These are phyloP conservation scores for Penicillium sp. DNA, from an alignment of 2,329 filamentous ascomycete species.

Conservation along the genomic window DNA sequence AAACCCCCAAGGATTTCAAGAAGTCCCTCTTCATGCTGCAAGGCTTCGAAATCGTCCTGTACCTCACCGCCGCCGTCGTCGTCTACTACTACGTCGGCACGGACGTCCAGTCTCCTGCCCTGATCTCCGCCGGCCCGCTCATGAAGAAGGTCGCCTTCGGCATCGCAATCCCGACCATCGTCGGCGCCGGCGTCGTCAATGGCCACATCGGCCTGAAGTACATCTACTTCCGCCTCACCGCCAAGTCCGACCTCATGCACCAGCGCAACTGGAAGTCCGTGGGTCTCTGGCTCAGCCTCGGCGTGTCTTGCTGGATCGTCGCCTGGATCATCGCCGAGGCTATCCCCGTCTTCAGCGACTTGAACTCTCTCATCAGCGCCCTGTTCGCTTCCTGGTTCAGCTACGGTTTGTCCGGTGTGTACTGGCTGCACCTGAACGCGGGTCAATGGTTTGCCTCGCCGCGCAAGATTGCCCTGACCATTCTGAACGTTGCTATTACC, in stretches of 20 bases:
- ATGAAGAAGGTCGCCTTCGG: constrained; percentile 71
- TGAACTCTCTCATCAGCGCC: constrained; percentile 64
- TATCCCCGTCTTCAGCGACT: constrained; percentile 71
- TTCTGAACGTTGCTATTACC: constrained; percentile 53
- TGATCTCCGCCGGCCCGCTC: constrained; percentile 63
- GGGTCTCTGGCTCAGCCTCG: constrained; percentile 65
- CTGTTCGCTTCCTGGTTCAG: constrained; percentile 37
- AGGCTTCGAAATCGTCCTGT: constrained; percentile 64
- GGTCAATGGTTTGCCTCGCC: constrained; percentile 49
- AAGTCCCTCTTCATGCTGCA: constrained; percentile 70
- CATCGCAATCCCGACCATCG: constrained; percentile 71
- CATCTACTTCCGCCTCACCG: constrained; percentile 68
- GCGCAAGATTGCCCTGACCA: constrained; percentile 53
- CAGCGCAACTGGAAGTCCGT: constrained; percentile 58
- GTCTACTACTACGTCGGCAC: constrained; percentile 71
- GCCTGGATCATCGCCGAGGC: constrained; percentile 72
- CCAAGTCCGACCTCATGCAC: constrained; percentile 60
- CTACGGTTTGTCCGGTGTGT: constrained; percentile 51
- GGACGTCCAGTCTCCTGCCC: constrained; percentile 67
- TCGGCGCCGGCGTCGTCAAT: constrained; percentile 74
- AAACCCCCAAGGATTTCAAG: constrained; percentile 64
- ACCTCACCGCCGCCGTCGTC: constrained; percentile 68
- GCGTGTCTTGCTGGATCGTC: constrained; percentile 62
- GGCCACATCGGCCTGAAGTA: constrained; percentile 71
- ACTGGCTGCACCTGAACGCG: constrained; percentile 58